These are phyloP conservation scores for Cryptosporidium sp. DNA, from an alignment of 169 alveolate species.

Conservation along the genomic window DNA sequence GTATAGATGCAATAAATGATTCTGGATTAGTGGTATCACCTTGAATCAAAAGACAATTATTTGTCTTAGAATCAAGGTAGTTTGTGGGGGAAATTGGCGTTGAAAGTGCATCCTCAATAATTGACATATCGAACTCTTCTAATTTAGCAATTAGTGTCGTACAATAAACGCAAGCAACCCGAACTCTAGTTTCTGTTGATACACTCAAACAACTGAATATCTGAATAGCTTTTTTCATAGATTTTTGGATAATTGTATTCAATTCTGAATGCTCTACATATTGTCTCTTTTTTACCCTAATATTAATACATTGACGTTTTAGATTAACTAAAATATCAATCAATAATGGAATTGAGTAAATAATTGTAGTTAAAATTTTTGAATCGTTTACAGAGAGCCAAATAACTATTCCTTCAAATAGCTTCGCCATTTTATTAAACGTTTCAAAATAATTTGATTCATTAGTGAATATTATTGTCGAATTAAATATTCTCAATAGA, in stretches of 20 bases:
- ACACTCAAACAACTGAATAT: conserved; percentile 39
- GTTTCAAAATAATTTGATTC: not conserved
- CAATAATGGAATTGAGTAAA: conserved; percentile 30
- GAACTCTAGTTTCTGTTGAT: not conserved
- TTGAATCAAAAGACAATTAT: not conserved
- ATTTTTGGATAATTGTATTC: not conserved
- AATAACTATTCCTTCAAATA: not conserved
- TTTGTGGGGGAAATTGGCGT: conserved; percentile 29
- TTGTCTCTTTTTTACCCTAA: not conserved
- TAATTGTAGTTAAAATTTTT: not conserved
- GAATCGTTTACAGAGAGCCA: conserved; percentile 31
- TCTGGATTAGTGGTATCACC: conserved; percentile 28
- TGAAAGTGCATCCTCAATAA: conserved; percentile 49
- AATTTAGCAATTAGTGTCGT: not conserved
- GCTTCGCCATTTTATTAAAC: not conserved
- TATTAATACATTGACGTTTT: not conserved
- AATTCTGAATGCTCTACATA: not conserved
- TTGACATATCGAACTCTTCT: conserved; percentile 13
- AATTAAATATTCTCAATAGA: not conserved
- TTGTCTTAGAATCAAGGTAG: not conserved
- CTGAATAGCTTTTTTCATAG: conserved; percentile 28
- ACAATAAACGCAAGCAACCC: conserved; percentile 49
- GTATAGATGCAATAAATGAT: not conserved
- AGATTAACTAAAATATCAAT: conserved; percentile 19
- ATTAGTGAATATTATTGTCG: not conserved